Base-by-base conservation (phyloP, 805 yeast genomes). In the Candida piceae region DNA sequence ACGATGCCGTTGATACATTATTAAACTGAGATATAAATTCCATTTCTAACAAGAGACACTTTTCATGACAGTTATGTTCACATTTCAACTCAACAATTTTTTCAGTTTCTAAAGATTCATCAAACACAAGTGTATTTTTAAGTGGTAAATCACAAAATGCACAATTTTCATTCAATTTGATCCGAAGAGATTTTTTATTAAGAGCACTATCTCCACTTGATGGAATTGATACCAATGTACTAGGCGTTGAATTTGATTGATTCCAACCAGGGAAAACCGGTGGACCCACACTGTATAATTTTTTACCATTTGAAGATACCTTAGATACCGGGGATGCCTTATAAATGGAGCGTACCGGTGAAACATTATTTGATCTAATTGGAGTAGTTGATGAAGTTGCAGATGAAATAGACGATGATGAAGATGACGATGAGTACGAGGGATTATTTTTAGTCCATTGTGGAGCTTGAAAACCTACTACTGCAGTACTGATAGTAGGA, bases 11-110 rank as follows among this genome's bases (percentile, higher is more conserved):
- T 2, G 34, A 21, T 15, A 34, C 31, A 15, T 43, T 42, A 4
- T 38, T 18, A 7, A 39, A 13, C 4, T 35, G 26, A 2, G 45
- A 13, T 5, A 40, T 18, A 16, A 50, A 43, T 29, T 60, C 67
- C 49, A 69, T 52, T 16, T 63, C 63, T 7, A 76, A 52, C 3
- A 58, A 40, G 12, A 78, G 62, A 50, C 87, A 80, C 38, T 76
- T 75, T 35, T 75, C 79, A 51, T 80, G 87, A 27, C 69, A 62
- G 30, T 62, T 55, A 50, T 79, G 84, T 1, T 69, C 72, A 57
- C 87, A 80, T 27, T 54, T 55, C 22, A 79, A 58, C 38, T 67
- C 69, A 11, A 78, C 55, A 2, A 76, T 54, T 31, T 60, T 64
- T 38, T 62, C 67, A 7, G 44, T 35, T 7, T 40, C 45, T 5